A percentile compares a stretch with the other conserved stretches of the same genome.
Evolutionary conservation across 73 alveolate species (phyloP).

Genomic region (Tetrahymena elliotti): DNA sequence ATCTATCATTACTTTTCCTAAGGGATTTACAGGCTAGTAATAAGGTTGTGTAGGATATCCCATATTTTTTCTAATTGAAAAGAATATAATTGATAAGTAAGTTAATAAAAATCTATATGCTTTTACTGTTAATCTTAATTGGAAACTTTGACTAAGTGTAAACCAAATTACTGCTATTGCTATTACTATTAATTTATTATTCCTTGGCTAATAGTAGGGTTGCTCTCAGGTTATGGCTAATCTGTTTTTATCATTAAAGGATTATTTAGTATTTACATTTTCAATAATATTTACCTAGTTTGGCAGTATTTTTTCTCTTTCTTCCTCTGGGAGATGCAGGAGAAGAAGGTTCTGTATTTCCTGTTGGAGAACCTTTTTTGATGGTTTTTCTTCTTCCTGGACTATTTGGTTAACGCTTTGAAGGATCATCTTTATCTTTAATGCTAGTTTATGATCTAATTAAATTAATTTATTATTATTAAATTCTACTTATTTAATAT

Average conservation of each 20-base stretch:
- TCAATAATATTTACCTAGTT: background rate
- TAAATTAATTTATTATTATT: background rate
- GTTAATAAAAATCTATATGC: background rate
- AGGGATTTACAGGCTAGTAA: background rate
- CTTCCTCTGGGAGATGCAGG: constrained; percentile 1
- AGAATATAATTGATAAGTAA: background rate
- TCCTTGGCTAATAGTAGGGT: background rate
- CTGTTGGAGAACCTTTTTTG: background rate
- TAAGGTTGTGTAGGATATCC: background rate
- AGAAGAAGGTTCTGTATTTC: background rate
- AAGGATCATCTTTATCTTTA: background rate
- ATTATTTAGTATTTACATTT: background rate
- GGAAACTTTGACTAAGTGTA: background rate
- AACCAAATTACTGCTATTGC: background rate
- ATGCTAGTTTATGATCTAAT: background rate
- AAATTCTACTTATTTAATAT: background rate
- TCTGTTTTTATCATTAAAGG: background rate
- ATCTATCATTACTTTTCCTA: background rate
- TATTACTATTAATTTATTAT: background rate
- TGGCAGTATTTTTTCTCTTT: background rate
- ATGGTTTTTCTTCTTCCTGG: background rate
- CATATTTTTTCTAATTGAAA: background rate
- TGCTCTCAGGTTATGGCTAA: background rate
- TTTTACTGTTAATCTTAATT: background rate
- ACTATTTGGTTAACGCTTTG: background rate